A percentile compares a stretch with the other conserved stretches of the same genome.
These are phyloP conservation scores for Coniochaeta hoffmannii DNA, from an alignment of 2,329 filamentous ascomycete genomes.

Conservation along the genomic window DNA sequence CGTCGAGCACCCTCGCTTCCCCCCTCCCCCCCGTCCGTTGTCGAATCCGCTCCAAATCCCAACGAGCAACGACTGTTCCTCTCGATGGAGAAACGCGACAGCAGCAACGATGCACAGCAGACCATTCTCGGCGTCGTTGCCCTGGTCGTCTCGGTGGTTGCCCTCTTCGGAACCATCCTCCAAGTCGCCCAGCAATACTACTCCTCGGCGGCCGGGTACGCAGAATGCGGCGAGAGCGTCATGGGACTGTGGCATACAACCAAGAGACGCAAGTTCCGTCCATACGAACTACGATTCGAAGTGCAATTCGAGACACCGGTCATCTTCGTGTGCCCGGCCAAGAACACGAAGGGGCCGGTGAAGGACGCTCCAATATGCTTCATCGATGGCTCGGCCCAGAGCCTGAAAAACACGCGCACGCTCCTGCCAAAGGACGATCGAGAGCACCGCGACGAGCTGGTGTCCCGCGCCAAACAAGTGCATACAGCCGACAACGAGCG, in stretches of 20 bases:
- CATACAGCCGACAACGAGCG: slow-evolving; percentile 50
- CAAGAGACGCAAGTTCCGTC: slow-evolving; percentile 31
- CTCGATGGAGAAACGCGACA: neutral
- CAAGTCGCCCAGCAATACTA: slow-evolving; percentile 44
- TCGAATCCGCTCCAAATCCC: neutral
- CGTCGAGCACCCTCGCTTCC: neutral
- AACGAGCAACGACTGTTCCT: neutral
- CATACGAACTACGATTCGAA: slow-evolving; percentile 39
- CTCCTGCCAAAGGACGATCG: slow-evolving; percentile 20
- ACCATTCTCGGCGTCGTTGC: slow-evolving; percentile 32
- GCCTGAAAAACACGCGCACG: slow-evolving; percentile 25
- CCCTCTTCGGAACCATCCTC: slow-evolving; percentile 34
- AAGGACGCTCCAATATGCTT: slow-evolving; percentile 21
- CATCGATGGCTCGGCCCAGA: slow-evolving; percentile 29
- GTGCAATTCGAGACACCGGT: slow-evolving; percentile 42
- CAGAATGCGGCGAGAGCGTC: slow-evolving; percentile 38
- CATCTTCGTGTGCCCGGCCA: slow-evolving; percentile 38
- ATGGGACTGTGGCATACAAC: slow-evolving; percentile 37
- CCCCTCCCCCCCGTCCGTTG: neutral
- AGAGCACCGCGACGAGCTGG: slow-evolving; percentile 12
- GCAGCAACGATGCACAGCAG: slow-evolving; percentile 18
- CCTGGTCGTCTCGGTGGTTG: slow-evolving; percentile 38
- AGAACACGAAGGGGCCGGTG: slow-evolving; percentile 28
- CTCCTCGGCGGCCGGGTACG: slow-evolving; percentile 40
- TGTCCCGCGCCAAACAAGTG: slow-evolving; percentile 22